Evolutionary conservation across 2,329 filamentous ascomycete species (phyloP), one percentile per base, ranked within the genome.

Genomic region (Tolypocladium endophyticum): DNA sequence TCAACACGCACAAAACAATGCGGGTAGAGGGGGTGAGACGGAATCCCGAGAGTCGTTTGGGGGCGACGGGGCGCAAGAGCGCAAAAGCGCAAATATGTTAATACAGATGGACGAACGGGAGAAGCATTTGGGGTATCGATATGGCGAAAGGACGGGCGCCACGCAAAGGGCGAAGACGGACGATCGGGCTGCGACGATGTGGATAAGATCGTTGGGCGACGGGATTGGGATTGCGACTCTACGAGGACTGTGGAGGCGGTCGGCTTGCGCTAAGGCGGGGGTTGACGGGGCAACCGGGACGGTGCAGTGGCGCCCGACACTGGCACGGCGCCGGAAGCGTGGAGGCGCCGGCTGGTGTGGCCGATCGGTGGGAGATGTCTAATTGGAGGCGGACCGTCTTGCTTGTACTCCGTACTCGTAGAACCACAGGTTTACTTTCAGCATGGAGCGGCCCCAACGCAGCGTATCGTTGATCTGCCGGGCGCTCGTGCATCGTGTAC

Each of bases 41-140:
- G 18, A 7, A 18, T n/a, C 18, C 28, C 47, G 16, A 3, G 28
- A 16, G 43, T 1, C 23, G 2, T 45, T n/a, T 14, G 25, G 2
- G 45, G 25, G 14, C 25, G 12, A 14, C 11, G 25, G 23, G 25
- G 12, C 25, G 25, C 11, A 16, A 11, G 23, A 11, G 47, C 25
- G 36, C 35, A 30, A 18, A 58, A 53, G 35, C 30, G 35, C 38
- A 56, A 36, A 43, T 58, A 59, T 64, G 65, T 67, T 67, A 67
- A 70, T 69, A 71, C 68, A 71, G 67, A 61, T 61, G 58, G 60
- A 61, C 56, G 66, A 70, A 67, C 59, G 64, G 66, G 69, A 68
- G 60, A 61, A 64, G 63, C 64, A 66, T 64, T 62, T 62, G 64
- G 61, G 61, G 60, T 60, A 61, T 38, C 50, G 33, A 43, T 55